Evolutionary conservation across 2,329 filamentous ascomycete genomes (phyloP).

Genomic region (Coniochaeta pulveracea): DNA sequence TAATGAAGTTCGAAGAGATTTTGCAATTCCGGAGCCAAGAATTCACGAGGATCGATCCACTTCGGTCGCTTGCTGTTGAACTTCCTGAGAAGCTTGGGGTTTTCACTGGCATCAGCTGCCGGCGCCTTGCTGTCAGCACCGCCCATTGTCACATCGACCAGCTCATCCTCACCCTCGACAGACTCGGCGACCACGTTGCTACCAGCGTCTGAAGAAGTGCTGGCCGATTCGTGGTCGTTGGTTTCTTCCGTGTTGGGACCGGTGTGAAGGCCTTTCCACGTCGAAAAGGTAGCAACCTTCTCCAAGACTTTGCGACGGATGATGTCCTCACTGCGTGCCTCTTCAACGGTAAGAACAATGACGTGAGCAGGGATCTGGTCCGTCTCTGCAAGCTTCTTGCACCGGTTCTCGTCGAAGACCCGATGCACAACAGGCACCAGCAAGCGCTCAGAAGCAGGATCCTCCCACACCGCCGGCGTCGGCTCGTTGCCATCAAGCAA

Average conservation of each 20-base stretch:
- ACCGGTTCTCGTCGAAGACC: constrained; percentile 16
- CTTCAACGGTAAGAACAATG: constrained; percentile 63
- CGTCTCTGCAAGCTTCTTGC: constrained; percentile 6
- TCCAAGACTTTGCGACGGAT: constrained; percentile 74
- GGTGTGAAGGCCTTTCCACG: constrained; percentile 50
- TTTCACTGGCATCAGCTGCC: constrained; percentile 7
- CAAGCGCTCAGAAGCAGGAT: constrained; percentile 52
- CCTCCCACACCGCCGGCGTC: constrained; percentile 41
- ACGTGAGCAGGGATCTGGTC: constrained; percentile 47
- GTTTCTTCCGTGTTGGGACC: constrained; percentile 36
- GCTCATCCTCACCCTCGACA: constrained; percentile 77
- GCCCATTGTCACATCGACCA: constrained; percentile 83
- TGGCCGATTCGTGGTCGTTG: constrained; percentile 56
- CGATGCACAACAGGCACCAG: constrained; percentile 64
- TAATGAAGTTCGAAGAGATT: constrained; percentile 71
- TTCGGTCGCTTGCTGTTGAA: constrained; percentile 39
- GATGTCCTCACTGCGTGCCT: constrained; percentile 52
- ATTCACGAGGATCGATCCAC: constrained; percentile 40
- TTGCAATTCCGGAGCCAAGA: constrained; percentile 52
- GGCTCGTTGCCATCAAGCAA: constrained; percentile 37
- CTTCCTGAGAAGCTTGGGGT: constrained; percentile 24
- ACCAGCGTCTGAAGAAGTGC: constrained; percentile 52
- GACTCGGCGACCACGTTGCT: constrained; percentile 66
- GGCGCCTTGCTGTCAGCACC: constrained; percentile 34
- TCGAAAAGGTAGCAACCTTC: constrained; percentile 67